Evolutionary conservation across 305 asterid species (phyloP).

Genomic region (Fraxinus albicans): DNA sequence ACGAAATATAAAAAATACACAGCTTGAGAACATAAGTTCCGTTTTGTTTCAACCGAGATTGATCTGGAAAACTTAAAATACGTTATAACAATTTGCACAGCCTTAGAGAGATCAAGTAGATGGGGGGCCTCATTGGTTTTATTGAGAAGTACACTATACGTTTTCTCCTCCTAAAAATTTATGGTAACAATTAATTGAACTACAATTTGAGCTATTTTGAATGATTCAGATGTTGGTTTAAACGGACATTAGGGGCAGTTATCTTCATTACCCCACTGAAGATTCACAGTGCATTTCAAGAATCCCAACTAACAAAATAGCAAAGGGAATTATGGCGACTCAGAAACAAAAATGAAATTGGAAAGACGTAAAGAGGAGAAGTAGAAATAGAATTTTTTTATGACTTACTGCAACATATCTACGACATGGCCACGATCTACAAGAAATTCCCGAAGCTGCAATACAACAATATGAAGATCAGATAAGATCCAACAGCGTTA

Average conservation of each 20-base stretch:
- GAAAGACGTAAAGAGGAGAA: constrained; percentile 1
- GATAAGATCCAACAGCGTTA: neutral
- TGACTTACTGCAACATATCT: constrained; percentile 74
- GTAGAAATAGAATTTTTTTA: neutral
- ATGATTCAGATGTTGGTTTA: neutral
- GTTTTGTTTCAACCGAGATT: neutral
- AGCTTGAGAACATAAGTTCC: neutral
- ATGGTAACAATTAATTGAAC: neutral
- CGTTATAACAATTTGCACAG: neutral
- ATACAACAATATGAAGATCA: constrained; percentile 22
- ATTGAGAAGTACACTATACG: neutral
- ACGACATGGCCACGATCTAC: constrained; percentile 69
- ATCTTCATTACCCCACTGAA: neutral
- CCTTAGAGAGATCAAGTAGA: neutral
- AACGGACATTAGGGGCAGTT: neutral
- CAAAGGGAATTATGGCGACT: neutral
- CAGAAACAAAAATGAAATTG: neutral
- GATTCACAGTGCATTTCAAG: constrained; percentile 1
- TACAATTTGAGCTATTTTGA: neutral
- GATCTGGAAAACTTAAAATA: neutral
- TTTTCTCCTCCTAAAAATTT: neutral
- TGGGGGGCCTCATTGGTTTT: neutral
- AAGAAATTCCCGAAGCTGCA: constrained; percentile 75
- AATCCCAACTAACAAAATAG: neutral
- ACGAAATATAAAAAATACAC: neutral